Evolutionary conservation across 169 alveolate genomes (phyloP).

Genomic region (Cryptosporidium tyzzeri): DNA sequence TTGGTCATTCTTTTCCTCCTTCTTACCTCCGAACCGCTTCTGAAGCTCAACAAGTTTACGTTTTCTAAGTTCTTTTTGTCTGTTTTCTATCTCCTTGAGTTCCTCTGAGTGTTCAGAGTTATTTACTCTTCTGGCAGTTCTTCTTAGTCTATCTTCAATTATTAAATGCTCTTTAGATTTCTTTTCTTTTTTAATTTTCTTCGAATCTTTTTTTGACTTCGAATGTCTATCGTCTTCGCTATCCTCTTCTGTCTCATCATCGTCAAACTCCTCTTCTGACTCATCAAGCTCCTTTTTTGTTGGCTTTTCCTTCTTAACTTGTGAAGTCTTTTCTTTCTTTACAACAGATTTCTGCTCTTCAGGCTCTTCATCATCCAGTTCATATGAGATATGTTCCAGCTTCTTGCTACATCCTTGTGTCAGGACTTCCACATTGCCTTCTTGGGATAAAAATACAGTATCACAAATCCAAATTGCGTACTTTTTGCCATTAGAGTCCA

Average conservation of each 20-base stretch:
- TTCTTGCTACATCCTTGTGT: constrained; percentile 84
- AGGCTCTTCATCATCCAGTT: constrained; percentile 85
- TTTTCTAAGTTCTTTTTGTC: constrained; percentile 82
- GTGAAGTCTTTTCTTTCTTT: constrained; percentile 17
- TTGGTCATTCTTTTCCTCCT: constrained; percentile 76
- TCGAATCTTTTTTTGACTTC: not conserved
- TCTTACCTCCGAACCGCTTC: constrained; percentile 77
- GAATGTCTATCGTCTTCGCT: constrained; percentile 1
- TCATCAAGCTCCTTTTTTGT: constrained; percentile 6
- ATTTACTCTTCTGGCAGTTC: constrained; percentile 52
- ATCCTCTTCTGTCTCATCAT: constrained; percentile 36
- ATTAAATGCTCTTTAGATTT: constrained; percentile 25
- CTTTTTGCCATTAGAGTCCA: constrained; percentile 79
- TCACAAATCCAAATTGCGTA: constrained; percentile 92
- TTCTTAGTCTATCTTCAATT: constrained; percentile 53
- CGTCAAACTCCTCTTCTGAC: not conserved
- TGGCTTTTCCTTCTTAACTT: constrained; percentile 8
- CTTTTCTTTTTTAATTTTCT: constrained; percentile 11
- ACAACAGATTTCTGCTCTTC: constrained; percentile 68
- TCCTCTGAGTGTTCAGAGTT: constrained; percentile 69
- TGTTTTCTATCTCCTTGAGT: constrained; percentile 76
- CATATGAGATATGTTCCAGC: constrained; percentile 86
- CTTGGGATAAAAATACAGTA: constrained; percentile 84
- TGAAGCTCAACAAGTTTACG: constrained; percentile 84
- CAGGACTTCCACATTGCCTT: constrained; percentile 81